Evolutionary conservation across 257 asterid species (phyloP), one percentile per base, ranked within the genome.

Genomic region (Prunella vulgaris): DNA sequence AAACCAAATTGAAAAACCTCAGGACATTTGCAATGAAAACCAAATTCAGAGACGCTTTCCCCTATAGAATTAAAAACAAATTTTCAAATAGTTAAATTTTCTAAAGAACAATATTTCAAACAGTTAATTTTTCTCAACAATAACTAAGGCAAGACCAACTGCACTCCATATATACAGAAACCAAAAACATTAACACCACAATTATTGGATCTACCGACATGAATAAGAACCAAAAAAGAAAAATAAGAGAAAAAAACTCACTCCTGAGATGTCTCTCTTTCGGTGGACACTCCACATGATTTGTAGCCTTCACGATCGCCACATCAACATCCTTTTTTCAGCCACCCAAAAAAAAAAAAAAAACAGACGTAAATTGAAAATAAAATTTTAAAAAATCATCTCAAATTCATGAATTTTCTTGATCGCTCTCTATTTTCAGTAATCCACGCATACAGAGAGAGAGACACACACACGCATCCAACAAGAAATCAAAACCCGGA

Each of bases 221-320:
- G 35, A 70, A 74, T 37, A 72, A 59, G 10, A 58, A 44, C 12
- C n/a, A 10, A 46, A 37, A 27, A 4, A 9, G 5, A 74, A 60
- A 52, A 4, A 15, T n/a, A 72, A 64, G 28, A 25, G n/a, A 25
- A 25, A 25, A 1, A 52, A 1, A 72, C 97, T 85, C 84, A 94
- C 99, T 92, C 81, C 95, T 87, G 67, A 94, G 78, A 73, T 94
- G 97, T 68, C 97, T 85, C 77, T 94, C 99, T 77, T 91, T 94
- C 51, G 98, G 98, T 63, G 99, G 98, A 66, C 88, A 78, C 86
- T 87, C 99, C 73, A 91, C 99, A 84, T 94, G 99, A 87, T 94
- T 94, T 7, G 99, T 94, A 79, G 99, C 97, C 87, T 94, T 94
- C 63, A 89, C 99, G 84, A 91, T 85, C 82, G 98, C 99, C 84